Evolutionary conservation across 495 filamentous ascomycete genomes (phyloP), one percentile per base, ranked within the genome.

Genomic region (Apodospora peruviana): DNA sequence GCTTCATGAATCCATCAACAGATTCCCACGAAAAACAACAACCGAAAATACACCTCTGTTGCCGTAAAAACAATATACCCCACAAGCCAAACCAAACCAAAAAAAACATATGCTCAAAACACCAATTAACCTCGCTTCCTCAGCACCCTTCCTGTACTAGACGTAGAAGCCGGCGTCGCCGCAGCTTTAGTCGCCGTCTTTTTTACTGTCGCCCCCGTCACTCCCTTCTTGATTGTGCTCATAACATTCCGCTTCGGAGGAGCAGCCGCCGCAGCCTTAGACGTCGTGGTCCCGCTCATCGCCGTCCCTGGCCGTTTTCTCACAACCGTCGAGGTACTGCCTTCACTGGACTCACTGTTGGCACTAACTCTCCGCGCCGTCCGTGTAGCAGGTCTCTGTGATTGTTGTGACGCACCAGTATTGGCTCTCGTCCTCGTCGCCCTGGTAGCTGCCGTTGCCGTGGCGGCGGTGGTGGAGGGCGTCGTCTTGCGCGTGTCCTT

Each of bases 261-360:
- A n/a, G n/a, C n/a, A n/a, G 53, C 49, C 0, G 62, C 50, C 22
- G 70, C 61, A 8, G 61, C 52, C 3, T 55, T 52, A 18, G 51
- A 55, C 18, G 32, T 18, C 17, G 45, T 21, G 43, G 42, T 5
- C 42, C 25, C 2, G 25, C 23, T n/a, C 27, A 55, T 69, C 40
- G 63, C 66, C 51, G 61, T 75, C n/a, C 59, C 67, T 34, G 57
- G 67, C 41, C 67, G 63, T 57, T 71, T 73, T 49, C 67, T 66
- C n/a, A 68, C 56, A n/a, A 68, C 63, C 2, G 78, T 76, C 0
- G 65, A 44, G 0, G 65, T 69, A 57, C 74, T 79, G 17, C 56
- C 64, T 19, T 78, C 71, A 52, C 74, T 79, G 17, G 73, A 63
- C 52, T 76, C 74, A 59, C 69, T 73, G 29, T 58, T 62, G 43